These are phyloP conservation scores for Aspergillus haitiensis DNA, from an alignment of 495 filamentous ascomycete genomes.

Conservation along the genomic window DNA sequence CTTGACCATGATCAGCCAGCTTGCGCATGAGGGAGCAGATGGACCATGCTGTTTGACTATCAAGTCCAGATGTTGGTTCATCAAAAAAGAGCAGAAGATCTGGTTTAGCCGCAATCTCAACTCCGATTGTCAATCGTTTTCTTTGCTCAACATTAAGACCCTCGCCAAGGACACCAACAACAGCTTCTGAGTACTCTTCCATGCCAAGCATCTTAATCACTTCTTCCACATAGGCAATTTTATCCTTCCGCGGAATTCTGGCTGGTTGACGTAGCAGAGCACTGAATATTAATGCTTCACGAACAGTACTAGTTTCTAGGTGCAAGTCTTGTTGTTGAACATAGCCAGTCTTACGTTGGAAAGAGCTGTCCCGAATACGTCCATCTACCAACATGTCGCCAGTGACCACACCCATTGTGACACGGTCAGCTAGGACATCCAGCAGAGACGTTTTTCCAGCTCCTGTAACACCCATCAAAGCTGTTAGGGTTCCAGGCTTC, in stretches of 20 bases:
- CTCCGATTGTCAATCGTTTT: conserved; percentile 83
- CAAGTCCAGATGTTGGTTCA: conserved; percentile 82
- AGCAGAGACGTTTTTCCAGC: conserved; percentile 62
- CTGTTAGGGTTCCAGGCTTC: conserved; percentile 85
- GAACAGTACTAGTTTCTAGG: conserved; percentile 77
- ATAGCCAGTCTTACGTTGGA: conserved; percentile 90
- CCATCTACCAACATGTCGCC: conserved; percentile 88
- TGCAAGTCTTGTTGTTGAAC: conserved; percentile 94
- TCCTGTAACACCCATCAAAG: conserved; percentile 72
- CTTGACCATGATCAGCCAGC: conserved; percentile 78
- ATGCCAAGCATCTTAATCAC: conserved; percentile 89
- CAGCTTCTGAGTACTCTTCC: conserved; percentile 82
- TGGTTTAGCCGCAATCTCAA: conserved; percentile 84
- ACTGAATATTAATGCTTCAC: conserved; percentile 78
- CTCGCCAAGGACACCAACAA: conserved; percentile 84
- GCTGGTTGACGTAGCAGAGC: conserved; percentile 82
- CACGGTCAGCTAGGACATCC: conserved; percentile 65
- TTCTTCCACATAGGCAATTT: conserved; percentile 83
- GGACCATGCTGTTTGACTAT: conserved; percentile 84
- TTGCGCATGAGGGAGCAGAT: conserved; percentile 78
- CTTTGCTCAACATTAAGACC: conserved; percentile 90
- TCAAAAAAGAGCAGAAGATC: conserved; percentile 84
- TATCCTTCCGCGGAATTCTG: conserved; percentile 65
- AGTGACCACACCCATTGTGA: conserved; percentile 80
- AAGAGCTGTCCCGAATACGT: conserved; percentile 67